A percentile compares a stretch with the other conserved stretches of the same genome.
These are phyloP conservation scores for Chytriomyces hyalinus DNA, from an alignment of 192 early-diverging fungal species.

Conservation along the genomic window DNA sequence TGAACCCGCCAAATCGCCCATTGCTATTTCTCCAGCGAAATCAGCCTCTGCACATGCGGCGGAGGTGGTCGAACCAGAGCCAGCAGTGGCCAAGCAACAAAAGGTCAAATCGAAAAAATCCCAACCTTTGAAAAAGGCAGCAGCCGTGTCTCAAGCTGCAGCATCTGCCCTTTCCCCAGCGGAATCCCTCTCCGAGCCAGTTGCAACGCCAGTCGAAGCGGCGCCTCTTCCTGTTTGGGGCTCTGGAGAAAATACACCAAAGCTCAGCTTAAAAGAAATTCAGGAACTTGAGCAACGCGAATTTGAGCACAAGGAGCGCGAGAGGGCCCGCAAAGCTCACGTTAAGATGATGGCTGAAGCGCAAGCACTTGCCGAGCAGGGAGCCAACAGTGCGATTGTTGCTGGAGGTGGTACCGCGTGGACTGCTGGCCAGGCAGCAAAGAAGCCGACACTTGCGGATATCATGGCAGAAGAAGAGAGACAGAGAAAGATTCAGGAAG, in stretches of 20 bases:
- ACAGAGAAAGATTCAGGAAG: conserved; percentile 42
- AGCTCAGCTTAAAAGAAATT: conserved; percentile 56
- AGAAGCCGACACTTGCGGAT: conserved; percentile 47
- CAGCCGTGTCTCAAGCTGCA: background rate
- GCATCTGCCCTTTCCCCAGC: conserved; percentile 24
- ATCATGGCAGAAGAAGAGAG: conserved; percentile 61
- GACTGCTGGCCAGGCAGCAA: conserved; percentile 28
- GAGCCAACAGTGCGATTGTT: conserved; percentile 27
- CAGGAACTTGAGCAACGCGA: conserved; percentile 54
- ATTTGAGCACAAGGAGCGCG: conserved; percentile 38
- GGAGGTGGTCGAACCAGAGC: no score
- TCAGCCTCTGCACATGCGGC: background rate
- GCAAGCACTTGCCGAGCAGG: conserved; percentile 44
- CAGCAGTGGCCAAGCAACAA: background rate
- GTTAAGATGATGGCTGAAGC: conserved; percentile 48
- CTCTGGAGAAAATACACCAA: conserved; percentile 30
- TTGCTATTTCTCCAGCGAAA: background rate
- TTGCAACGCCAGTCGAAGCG: conserved; percentile 32
- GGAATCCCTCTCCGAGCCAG: background rate
- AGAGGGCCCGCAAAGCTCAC: conserved; percentile 43
- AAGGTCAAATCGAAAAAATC: conserved; percentile 24
- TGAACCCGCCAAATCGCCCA: background rate
- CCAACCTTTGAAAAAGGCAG: conserved; percentile 18
- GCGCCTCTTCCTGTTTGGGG: conserved; percentile 12
- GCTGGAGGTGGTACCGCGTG: conserved; percentile 25